Evolutionary conservation across 1,284 basidiomycete genomes (phyloP).

Genomic region (Leccinum pachyderme): DNA sequence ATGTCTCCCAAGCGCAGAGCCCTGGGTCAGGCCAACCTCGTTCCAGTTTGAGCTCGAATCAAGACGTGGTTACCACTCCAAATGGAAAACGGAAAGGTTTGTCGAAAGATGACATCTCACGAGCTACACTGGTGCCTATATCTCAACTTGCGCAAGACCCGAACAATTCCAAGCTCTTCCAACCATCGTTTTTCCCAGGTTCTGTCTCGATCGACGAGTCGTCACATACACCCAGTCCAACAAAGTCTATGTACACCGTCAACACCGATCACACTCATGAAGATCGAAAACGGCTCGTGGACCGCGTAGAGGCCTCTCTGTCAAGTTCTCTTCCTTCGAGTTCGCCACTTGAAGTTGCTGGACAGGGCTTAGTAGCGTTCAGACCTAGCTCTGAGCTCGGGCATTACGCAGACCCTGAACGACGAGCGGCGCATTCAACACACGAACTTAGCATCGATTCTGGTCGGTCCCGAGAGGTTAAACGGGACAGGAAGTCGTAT

Average conservation of each 20-base stretch:
- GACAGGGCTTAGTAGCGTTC: constrained; percentile 37
- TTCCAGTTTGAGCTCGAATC: constrained; percentile 56
- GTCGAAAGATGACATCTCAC: constrained; percentile 66
- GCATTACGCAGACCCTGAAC: constrained; percentile 64
- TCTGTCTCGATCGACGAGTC: constrained; percentile 37
- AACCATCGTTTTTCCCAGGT: constrained; percentile 35
- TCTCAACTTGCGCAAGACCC: constrained; percentile 56
- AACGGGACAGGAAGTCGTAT: constrained; percentile 54
- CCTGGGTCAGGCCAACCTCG: constrained; percentile 44
- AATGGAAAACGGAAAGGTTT: constrained; percentile 40
- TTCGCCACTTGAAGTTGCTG: constrained; percentile 44
- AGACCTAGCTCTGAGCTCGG: constrained; percentile 77
- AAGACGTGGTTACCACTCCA: constrained; percentile 37
- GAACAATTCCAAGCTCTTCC: constrained; percentile 62
- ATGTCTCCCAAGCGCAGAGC: constrained; percentile 20
- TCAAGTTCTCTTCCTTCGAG: constrained; percentile 53
- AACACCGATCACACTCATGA: constrained; percentile 37
- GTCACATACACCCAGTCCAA: constrained; percentile 48
- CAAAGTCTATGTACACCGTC: constrained; percentile 49
- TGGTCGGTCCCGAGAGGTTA: constrained; percentile 45
- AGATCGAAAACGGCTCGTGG: constrained; percentile 40
- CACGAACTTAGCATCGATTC: constrained; percentile 52
- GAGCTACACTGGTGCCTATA: constrained; percentile 56
- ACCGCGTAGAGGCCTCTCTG: constrained; percentile 53
- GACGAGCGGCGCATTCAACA: constrained; percentile 32